phyloP scores from a whole-genome alignment of 2,329 filamentous ascomycete species.

The Tolypocladium capitatum region DNA sequence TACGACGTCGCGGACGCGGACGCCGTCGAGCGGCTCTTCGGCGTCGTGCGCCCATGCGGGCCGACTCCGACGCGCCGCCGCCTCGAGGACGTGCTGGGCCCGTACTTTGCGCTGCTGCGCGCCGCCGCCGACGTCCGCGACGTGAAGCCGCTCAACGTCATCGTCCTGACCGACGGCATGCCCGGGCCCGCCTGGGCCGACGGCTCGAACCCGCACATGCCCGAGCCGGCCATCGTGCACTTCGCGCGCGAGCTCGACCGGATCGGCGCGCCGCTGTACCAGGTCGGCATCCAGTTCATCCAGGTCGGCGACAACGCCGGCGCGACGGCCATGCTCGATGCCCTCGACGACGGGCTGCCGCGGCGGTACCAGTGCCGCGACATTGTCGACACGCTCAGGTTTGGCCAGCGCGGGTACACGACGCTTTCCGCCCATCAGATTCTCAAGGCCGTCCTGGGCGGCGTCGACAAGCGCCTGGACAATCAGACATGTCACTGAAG shows the following conservation, averaged over 20 bases:
- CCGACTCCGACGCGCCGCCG: slow-evolving; percentile 64
- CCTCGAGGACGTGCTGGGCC: slow-evolving; percentile 56
- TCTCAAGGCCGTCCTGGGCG: slow-evolving; percentile 70
- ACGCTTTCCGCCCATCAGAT: slow-evolving; percentile 55
- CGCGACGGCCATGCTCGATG: slow-evolving; percentile 51
- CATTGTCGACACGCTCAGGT: slow-evolving; percentile 85
- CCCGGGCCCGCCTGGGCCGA: slow-evolving; percentile 42
- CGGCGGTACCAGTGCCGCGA: slow-evolving; percentile 50
- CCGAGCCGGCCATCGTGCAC: slow-evolving; percentile 53
- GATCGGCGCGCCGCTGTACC: slow-evolving; percentile 59
- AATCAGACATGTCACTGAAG: not conserved
- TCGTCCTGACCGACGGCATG: slow-evolving; percentile 81
- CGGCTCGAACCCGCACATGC: slow-evolving; percentile 32
- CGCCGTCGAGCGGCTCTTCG: slow-evolving; percentile 57
- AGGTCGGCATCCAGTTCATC: slow-evolving; percentile 92
- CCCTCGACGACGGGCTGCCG: slow-evolving; percentile 60
- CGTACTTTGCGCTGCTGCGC: slow-evolving; percentile 44
- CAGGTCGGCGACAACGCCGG: slow-evolving; percentile 66
- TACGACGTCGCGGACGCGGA: slow-evolving; percentile 45
- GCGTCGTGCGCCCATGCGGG: slow-evolving; percentile 47
- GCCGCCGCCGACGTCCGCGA: slow-evolving; percentile 25
- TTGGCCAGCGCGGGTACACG: slow-evolving; percentile 30
- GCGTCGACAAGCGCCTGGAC: slow-evolving; percentile 43
- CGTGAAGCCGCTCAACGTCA: slow-evolving; percentile 75
- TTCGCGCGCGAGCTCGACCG: slow-evolving; percentile 58